phyloP scores from a whole-genome alignment of 73 alveolate genomes.

The Blepharisma japonicum region DNA sequence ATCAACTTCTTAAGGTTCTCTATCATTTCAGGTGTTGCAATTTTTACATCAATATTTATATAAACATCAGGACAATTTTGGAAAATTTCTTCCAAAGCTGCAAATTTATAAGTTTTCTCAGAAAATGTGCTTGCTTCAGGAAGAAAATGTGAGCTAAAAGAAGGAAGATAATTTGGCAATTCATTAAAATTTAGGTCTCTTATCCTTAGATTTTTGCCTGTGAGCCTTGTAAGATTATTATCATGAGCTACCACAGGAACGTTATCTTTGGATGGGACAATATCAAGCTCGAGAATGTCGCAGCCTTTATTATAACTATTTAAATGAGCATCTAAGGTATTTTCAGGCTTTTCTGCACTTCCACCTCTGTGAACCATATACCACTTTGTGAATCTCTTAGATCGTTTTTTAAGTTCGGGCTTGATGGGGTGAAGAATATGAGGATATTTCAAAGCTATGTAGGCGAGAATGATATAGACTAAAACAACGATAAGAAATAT shows the following conservation, averaged over 20 bases:
- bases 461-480: too few relatives aligned
- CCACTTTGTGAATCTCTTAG: neutral
- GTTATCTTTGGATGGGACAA: neutral
- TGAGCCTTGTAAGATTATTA: neutral
- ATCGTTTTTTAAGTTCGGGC: too few relatives aligned
- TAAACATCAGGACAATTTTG: neutral
- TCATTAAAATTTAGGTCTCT: neutral
- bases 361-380: conserved; percentile 21
- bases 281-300: conserved; percentile 17
- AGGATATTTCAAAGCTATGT: too few relatives aligned
- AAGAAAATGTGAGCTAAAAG: neutral
- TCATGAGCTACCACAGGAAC: conserved; percentile 3
- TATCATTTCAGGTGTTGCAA: neutral
- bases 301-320: neutral
- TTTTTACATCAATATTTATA: neutral
- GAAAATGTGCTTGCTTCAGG: neutral
- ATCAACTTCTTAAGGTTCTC: neutral
- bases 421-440: too few relatives aligned
- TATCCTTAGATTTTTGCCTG: neutral
- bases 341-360: conserved; percentile 17
- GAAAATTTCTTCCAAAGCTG: neutral
- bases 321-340: conserved; percentile 2
- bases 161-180: neutral
- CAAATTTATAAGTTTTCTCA: neutral
- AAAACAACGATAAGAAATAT: too few relatives aligned